phyloP scores from a whole-genome alignment of 257 asterid species.

The Coffea eugenioides region DNA sequence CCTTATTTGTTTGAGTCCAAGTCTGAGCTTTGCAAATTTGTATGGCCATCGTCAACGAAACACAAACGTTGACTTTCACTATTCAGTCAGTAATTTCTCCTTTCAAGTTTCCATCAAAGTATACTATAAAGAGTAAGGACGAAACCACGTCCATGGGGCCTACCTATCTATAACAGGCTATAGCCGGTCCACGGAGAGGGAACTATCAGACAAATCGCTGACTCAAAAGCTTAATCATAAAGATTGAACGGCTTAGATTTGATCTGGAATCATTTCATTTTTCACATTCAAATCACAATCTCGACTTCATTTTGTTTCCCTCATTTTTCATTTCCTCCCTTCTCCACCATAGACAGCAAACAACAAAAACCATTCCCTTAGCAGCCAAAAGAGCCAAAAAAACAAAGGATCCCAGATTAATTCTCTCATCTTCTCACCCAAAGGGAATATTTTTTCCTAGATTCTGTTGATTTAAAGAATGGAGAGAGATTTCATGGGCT shows the following conservation, averaged over 20 bases:
- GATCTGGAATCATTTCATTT: background rate
- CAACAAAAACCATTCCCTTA: background rate
- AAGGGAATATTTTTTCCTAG: background rate
- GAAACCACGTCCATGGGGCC: background rate
- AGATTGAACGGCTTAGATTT: constrained; percentile 6
- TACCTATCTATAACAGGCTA: background rate
- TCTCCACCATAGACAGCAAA: background rate
- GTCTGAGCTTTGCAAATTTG: too few species aligned
- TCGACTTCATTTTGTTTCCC: background rate
- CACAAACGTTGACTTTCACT: constrained; percentile 1
- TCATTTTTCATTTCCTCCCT: constrained; percentile 2
- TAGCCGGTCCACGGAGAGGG: constrained; percentile 7
- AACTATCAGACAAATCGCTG: constrained; percentile 2
- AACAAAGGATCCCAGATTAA: background rate
- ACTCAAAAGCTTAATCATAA: background rate
- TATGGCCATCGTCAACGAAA: too few species aligned
- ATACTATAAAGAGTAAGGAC: background rate
- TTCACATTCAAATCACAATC: constrained; percentile 11
- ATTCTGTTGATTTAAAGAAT: constrained; percentile 17
- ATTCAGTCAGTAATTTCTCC: background rate
- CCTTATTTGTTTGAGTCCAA: too few species aligned
- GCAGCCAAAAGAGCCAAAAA: background rate
- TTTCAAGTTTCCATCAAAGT: background rate
- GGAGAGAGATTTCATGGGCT: constrained; percentile 83
- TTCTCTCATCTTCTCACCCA: background rate